Conservation (phyloP, 768 basidiomycete genomes). For the Cystobasidium onofrii region DNA sequence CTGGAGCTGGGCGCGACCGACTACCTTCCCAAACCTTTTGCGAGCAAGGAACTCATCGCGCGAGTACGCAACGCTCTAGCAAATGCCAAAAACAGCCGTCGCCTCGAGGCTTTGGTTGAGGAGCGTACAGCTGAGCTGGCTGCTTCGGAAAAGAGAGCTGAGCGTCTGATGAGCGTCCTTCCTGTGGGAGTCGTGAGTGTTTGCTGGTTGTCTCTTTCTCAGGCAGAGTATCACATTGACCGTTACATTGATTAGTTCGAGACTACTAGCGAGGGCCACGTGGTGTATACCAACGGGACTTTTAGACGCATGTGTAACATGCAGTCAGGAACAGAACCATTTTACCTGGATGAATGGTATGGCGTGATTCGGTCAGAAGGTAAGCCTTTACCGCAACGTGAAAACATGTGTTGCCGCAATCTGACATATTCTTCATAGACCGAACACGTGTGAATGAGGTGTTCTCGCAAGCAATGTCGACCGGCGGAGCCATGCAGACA, state of each 20-base stretch:
- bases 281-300: neutral
- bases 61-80: neutral
- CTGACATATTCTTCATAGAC: neutral
- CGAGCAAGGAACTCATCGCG: constrained; percentile 13
- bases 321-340: neutral
- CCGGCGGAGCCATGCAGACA: neutral
- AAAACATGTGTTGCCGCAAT: no score
- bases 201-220: neutral
- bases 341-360: constrained; percentile 1
- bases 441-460: neutral
- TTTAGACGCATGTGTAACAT: constrained; percentile 3
- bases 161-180: neutral
- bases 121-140: constrained; percentile 11
- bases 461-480: neutral
- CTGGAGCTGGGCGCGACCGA: constrained; percentile 7
- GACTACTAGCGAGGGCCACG: neutral
- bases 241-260: constrained; percentile 8
- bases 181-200: neutral
- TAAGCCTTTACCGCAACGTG: no score
- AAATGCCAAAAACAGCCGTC: neutral
- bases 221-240: no score
- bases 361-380: neutral
- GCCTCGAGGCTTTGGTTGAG: constrained; percentile 10
- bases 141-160: constrained; percentile 9
- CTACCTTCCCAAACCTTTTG: constrained; percentile 9